Conservation (phyloP, 495 filamentous ascomycete species). For the Geoglossum glabrum region DNA sequence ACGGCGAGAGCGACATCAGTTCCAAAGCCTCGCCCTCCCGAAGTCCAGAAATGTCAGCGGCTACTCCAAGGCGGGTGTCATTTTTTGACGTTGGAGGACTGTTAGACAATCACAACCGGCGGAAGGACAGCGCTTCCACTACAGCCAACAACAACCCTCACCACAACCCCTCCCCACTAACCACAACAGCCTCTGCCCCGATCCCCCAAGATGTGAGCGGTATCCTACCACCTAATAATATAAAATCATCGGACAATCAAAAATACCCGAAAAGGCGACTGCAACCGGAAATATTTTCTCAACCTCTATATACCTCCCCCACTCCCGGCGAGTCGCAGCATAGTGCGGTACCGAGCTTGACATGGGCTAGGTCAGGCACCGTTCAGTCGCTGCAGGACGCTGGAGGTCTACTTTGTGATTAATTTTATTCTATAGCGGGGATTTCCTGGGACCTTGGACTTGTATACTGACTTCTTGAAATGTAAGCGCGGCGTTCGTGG, state of each 20-base stretch:
- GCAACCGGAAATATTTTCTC: neutral
- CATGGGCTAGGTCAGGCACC: neutral
- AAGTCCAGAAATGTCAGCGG: neutral
- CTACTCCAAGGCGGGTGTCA: conserved; percentile 21
- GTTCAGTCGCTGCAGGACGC: neutral
- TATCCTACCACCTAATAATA: neutral
- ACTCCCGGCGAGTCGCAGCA: neutral
- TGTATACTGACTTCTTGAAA: neutral
- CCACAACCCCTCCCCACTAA: neutral
- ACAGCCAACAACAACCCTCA: neutral
- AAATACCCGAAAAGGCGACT: neutral
- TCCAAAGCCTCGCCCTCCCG: neutral
- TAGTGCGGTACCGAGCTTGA: neutral
- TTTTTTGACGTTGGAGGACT: conserved; percentile 58
- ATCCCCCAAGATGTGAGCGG: neutral
- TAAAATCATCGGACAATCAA: neutral
- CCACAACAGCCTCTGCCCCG: neutral
- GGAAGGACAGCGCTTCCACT: neutral
- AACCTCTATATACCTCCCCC: neutral
- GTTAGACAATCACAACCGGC: conserved; percentile 19
- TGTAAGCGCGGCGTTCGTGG: neutral
- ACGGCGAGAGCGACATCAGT: neutral
- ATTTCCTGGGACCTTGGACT: neutral
- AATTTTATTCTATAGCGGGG: neutral
- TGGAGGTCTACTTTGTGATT: neutral